Evolutionary conservation across 2,329 filamentous ascomycete genomes (phyloP).

Genomic region (Pseudopyricularia cyperi): DNA sequence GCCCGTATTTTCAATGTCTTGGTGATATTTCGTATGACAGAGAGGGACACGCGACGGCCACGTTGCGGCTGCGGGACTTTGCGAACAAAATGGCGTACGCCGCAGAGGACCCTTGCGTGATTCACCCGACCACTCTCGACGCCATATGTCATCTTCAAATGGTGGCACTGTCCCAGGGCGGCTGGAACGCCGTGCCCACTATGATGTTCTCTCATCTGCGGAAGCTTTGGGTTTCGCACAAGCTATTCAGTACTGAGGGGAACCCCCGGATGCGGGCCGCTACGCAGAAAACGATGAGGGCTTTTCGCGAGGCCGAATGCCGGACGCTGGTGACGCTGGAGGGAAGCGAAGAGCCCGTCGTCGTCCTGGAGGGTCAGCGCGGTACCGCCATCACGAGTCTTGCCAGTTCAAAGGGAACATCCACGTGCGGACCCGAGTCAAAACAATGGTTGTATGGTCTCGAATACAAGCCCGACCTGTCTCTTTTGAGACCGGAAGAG

Average conservation of each 20-base stretch:
- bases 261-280: neutral
- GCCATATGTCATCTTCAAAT: constrained; percentile 32
- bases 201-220: neutral
- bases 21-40: constrained; percentile 5
- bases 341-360: neutral
- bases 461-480: neutral
- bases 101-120: constrained; percentile 38
- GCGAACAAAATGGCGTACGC: constrained; percentile 39
- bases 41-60: constrained; percentile 1
- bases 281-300: neutral
- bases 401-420: neutral
- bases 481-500: neutral
- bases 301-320: neutral
- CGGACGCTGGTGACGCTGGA: neutral
- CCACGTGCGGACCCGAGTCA: neutral
- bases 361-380: neutral
- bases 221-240: neutral
- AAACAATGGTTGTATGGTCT: neutral
- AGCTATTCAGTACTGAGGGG: neutral
- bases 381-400: neutral
- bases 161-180: neutral
- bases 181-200: neutral
- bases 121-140: constrained; percentile 22
- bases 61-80: constrained; percentile 21
- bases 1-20: constrained; percentile 6